These are phyloP conservation scores for Pyrus bretschneideri DNA, from an alignment of 306 rosid genomes.

Conservation along the genomic window DNA sequence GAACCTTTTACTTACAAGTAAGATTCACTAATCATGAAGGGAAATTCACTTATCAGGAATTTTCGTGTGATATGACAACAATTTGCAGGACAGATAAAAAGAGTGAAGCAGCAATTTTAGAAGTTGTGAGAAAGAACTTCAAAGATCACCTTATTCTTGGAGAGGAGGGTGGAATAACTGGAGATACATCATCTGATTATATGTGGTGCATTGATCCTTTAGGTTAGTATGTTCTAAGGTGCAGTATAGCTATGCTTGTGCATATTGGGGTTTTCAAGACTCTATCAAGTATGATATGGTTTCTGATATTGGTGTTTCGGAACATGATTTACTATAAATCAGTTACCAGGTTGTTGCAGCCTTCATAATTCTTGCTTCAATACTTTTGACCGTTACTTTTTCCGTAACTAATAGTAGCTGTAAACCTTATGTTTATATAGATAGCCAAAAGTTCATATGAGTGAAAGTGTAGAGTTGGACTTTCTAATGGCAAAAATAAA, in stretches of 20 bases:
- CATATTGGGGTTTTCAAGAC: background rate
- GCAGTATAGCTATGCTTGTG: background rate
- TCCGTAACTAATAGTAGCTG: background rate
- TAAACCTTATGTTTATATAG: background rate
- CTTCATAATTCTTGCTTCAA: background rate
- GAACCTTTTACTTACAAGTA: background rate
- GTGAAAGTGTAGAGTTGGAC: background rate
- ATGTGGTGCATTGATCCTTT: constrained; percentile 98
- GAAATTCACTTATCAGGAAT: background rate
- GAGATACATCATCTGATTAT: constrained; percentile 83
- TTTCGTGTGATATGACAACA: background rate
- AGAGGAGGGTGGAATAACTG: constrained; percentile 95
- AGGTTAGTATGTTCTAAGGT: constrained; percentile 44
- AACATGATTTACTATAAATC: background rate
- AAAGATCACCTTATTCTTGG: constrained; percentile 86
- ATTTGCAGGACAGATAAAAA: constrained; percentile 83
- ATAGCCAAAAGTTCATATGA: background rate
- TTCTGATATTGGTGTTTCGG: background rate
- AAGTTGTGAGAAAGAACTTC: constrained; percentile 64
- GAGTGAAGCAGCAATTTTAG: constrained; percentile 85
- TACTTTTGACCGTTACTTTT: background rate
- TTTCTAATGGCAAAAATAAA: background rate
- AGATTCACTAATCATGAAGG: background rate
- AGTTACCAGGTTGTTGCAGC: background rate
- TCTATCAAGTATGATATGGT: background rate